These are phyloP conservation scores for Beauveria caledonica DNA, from an alignment of 2,329 filamentous ascomycete genomes.

Conservation along the genomic window DNA sequence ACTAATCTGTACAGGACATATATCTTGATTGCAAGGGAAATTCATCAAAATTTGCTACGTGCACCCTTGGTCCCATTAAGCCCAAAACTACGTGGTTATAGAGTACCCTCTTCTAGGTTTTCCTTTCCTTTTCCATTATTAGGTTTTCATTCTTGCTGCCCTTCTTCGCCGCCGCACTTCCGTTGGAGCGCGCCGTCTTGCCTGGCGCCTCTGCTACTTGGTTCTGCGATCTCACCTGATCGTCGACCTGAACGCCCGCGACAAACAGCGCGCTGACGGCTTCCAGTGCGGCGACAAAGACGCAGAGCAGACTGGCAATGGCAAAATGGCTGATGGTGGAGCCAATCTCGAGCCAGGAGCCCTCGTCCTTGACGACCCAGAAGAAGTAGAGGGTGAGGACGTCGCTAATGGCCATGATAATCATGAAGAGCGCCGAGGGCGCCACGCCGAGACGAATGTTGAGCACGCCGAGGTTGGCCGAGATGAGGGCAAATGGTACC, in stretches of 20 bases:
- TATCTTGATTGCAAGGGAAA: neutral
- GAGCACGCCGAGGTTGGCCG: constrained; percentile 86
- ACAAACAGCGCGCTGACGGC: constrained; percentile 78
- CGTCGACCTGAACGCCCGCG: constrained; percentile 63
- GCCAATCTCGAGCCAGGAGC: constrained; percentile 94
- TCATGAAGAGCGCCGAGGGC: constrained; percentile 85
- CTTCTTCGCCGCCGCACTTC: neutral
- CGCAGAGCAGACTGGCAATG: constrained; percentile 80
- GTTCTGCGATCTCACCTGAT: constrained; percentile 1
- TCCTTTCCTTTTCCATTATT: neutral
- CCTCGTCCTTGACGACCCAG: constrained; percentile 94
- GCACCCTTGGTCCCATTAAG: neutral
- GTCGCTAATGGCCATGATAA: constrained; percentile 86
- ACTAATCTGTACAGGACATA: neutral
- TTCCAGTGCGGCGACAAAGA: constrained; percentile 86
- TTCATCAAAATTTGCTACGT: neutral
- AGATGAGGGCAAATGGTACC: constrained; percentile 87
- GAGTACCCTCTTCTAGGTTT: neutral
- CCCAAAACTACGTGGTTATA: neutral
- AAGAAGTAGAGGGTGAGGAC: constrained; percentile 94
- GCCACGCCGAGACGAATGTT: constrained; percentile 78
- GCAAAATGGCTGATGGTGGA: constrained; percentile 93
- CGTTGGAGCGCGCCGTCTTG: neutral
- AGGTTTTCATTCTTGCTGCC: constrained; percentile 6
- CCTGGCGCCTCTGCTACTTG: neutral